These are phyloP conservation scores for Anthostomella pinea DNA, from an alignment of 2,329 filamentous ascomycete species.

Conservation along the genomic window DNA sequence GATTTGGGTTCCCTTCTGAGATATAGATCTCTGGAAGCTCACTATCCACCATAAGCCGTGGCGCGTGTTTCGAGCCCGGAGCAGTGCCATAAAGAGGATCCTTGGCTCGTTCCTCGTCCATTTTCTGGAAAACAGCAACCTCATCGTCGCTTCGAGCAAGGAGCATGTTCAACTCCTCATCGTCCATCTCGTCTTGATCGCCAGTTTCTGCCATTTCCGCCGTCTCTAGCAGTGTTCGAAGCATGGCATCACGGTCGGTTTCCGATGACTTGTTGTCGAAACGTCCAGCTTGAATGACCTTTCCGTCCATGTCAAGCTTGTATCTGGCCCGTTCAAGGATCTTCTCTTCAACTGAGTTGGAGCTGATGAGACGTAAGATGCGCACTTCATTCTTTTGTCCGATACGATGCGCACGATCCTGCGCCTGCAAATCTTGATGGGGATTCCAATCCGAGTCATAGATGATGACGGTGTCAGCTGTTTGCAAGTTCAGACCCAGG, in stretches of 20 bases:
- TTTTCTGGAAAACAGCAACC: conserved; percentile 70
- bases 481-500: conserved; percentile 94
- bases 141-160: conserved; percentile 87
- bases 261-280: conserved; percentile 99
- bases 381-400: conserved; percentile 99
- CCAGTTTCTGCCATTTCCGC: conserved; percentile 65
- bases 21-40: conserved; percentile 95
- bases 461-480: conserved; percentile 97
- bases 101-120: conserved; percentile 72
- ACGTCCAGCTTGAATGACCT: conserved; percentile 98
- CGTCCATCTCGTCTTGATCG: conserved; percentile 96
- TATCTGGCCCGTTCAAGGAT: conserved; percentile 94
- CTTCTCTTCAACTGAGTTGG: conserved; percentile 97
- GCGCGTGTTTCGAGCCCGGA: conserved; percentile 59
- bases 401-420: conserved; percentile 99
- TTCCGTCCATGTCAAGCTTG: conserved; percentile 99
- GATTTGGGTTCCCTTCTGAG: conserved; percentile 75
- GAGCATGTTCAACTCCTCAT: conserved; percentile 93
- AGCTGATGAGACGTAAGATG: conserved; percentile 91
- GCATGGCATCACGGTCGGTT: conserved; percentile 94
- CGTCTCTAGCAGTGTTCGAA: conserved; percentile 87
- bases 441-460: conserved; percentile 99
- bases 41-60: conserved; percentile 80
- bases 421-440: conserved; percentile 97
- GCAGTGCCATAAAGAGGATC: conserved; percentile 69